Evolutionary conservation across 148 eudicot species (phyloP), one percentile per base, ranked within the genome.

Genomic region (Amaranthus cruentus): DNA sequence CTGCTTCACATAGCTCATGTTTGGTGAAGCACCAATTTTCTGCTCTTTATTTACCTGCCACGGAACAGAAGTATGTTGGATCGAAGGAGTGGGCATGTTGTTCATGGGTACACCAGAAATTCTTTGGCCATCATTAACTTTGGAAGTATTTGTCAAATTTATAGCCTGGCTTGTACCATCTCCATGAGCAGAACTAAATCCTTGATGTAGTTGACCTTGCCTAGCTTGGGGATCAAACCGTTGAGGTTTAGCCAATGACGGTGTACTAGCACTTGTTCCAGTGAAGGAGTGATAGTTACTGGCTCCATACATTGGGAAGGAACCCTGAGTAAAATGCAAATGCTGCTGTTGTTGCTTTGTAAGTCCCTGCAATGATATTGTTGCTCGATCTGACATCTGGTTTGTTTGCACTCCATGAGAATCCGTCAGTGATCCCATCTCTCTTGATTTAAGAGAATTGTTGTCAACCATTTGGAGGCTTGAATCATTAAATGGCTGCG

Each of bases 281-380:
- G 88, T 63, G 75, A 73, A 82, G 56, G 88, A 83, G 55, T 73
- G 73, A 83, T 80, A 81, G 76, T 62, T 86, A 54, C 83, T 78
- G 58, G 66, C 83, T 76, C 88, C 98, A 82, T 84, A 83, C 81
- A 87, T 75, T 49, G 96, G 84, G 80, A 82, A 84, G 58, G 92
- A 84, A 50, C 85, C n/a, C 63, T 85, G 95, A 18, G 97, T 69
- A 77, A 88, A 89, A 76, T 88, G 96, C 82, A 87, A 56, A 73
- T 89, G 88, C 58, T 89, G 97, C 63, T 87, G 89, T 68, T 88
- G 96, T 83, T 83, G 87, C 76, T 88, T 91, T 62, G 76, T 76
- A 80, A 89, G 89, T 38, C 96, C 97, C 76, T 85, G 94, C 6
- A 82, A 56, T 55, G 88, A 76, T 58, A 75, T 77, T 10, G 82